Percentiles rank a stretch among this genome's conserved stretches.
Evolutionary conservation across 2,329 filamentous ascomycete species (phyloP).

Genomic region (Neobulgaria alba): DNA sequence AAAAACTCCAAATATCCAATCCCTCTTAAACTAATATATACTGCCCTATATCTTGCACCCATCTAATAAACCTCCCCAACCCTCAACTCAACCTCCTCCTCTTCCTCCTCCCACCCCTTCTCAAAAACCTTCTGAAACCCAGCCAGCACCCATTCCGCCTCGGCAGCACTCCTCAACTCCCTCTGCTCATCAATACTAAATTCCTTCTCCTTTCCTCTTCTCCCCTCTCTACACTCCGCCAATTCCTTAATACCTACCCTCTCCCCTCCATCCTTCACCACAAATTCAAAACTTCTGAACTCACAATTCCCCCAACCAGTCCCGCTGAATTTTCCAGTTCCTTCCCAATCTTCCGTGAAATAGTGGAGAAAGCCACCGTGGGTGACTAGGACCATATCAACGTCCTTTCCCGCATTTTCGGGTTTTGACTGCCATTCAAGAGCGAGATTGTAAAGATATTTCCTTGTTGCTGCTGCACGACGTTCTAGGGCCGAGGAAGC

Average conservation of each 20-base stretch:
- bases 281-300: constrained; percentile 24
- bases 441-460: constrained; percentile 43
- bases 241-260: constrained; percentile 24
- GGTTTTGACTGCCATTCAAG: background rate
- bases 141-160: constrained; percentile 14
- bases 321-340: constrained; percentile 27
- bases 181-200: constrained; percentile 23
- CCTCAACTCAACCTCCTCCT: too few species aligned
- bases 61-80: too few species aligned
- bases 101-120: background rate
- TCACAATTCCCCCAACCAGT: constrained; percentile 29
- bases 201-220: constrained; percentile 17
- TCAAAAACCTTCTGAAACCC: background rate
- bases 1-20: too few species aligned
- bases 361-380: constrained; percentile 83
- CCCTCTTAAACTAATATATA: too few species aligned
- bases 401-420: constrained; percentile 35
- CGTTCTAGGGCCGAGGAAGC: constrained; percentile 12
- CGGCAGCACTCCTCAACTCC: constrained; percentile 15
- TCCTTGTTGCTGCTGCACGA: constrained; percentile 47
- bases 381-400: constrained; percentile 66
- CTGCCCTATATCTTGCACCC: too few species aligned
- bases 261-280: constrained; percentile 13
- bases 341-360: constrained; percentile 72
- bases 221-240: constrained; percentile 18